Base-by-base conservation (phyloP, 2,329 filamentous ascomycete species). In the Taxawa tesnikishii region DNA sequence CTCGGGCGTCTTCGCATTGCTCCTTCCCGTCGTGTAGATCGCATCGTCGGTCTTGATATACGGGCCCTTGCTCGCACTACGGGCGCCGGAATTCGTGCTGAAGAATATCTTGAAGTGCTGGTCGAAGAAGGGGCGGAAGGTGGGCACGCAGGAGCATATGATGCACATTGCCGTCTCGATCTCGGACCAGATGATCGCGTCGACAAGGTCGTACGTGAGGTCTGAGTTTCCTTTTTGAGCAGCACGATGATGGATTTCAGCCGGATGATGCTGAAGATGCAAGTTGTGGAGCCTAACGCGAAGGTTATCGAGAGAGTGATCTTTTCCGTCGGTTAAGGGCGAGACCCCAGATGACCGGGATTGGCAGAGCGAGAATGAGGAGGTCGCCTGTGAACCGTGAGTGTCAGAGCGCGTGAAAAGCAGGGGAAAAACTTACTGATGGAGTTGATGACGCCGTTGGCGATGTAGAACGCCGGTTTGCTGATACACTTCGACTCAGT, bases 301-400 rank as follows among this genome's bases (percentile, higher is more conserved):
- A 70, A 70, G 21, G 70, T 52, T 16, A 55, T 38, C 6, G 56
- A 46, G 1, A 77, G 58, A 1, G 72, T 58, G 1, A 64, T 32
- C 49, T 75, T 76, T 70, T 63, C 45, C 60, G 67, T 1, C 55
- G 24, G 6, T 60, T 54, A 2, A 76, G 54, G 31, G 64, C 60
- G 1, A 72, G 60, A 12, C 59, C 59, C 9, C 67, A 43, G 14
- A 76, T 44, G 32, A 70, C 51, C 1, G 72, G 70, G 40, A 76
- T 58, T 1, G 71, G 70, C 12, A 77, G 64, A 4, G 60, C 44
- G 15, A 77, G 65, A 43, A 77, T 75, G 55, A 71, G 60, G 3
- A 74, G 24, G 40, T 77, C 73, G 9, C 26, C 29, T 2, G 4
- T 26, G 31, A n/a, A 6, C 15, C 15, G 19, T n/a, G n/a, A n/a